Evolutionary conservation across 495 filamentous ascomycete genomes (phyloP).

Genomic region (Alectoria sarmentosa): DNA sequence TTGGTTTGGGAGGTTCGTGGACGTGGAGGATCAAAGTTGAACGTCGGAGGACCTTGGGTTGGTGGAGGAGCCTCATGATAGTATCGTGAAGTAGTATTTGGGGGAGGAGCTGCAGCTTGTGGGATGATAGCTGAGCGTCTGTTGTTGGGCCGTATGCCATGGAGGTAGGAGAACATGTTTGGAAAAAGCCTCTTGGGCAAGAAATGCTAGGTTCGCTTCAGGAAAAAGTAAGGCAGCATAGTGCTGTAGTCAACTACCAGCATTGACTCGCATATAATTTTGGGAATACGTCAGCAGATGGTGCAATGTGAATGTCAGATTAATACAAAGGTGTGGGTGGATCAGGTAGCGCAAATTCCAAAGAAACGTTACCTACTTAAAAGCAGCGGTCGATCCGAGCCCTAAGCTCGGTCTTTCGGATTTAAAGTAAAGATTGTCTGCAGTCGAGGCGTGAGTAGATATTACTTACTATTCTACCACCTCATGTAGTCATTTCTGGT

Average conservation of each 20-base stretch:
- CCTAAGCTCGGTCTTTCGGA: neutral
- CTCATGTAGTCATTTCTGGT: too few species aligned
- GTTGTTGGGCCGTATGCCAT: conserved; percentile 30
- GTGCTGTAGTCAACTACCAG: neutral
- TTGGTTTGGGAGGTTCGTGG: conserved; percentile 12
- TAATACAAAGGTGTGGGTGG: neutral
- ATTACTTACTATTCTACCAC: too few species aligned
- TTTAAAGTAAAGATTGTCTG: too few species aligned
- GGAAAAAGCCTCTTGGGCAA: conserved; percentile 16
- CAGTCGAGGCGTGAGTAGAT: too few species aligned
- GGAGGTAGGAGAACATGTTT: conserved; percentile 36
- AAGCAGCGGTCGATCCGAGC: conserved; percentile 6
- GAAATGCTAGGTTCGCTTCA: neutral
- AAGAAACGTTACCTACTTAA: conserved; percentile 5
- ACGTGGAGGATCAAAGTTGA: conserved; percentile 7
- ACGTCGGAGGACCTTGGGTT: conserved; percentile 7
- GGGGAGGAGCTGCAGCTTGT: conserved; percentile 20
- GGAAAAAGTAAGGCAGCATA: neutral
- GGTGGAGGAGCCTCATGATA: conserved; percentile 8
- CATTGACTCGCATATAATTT: neutral
- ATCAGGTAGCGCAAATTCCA: neutral
- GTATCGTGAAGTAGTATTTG: conserved; percentile 7
- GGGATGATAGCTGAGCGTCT: conserved; percentile 29
- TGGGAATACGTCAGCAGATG: neutral
- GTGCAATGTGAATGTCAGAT: neutral